A percentile compares a stretch with the other conserved stretches of the same genome.
Conservation (phyloP, 139 green algal species). For the Chlorella ohadii region DNA sequence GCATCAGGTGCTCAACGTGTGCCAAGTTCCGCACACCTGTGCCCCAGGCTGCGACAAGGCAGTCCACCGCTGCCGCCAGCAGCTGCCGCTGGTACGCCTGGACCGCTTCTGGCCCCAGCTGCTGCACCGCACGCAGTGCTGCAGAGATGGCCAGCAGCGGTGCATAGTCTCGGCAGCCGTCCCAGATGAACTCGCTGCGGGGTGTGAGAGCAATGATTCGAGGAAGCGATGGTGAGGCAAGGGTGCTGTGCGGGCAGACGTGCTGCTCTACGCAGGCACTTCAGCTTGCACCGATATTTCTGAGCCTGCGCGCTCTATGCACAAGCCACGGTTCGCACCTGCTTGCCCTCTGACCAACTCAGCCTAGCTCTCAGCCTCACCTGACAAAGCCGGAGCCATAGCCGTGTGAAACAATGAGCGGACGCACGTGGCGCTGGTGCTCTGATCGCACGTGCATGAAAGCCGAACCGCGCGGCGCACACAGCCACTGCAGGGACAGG, state of each 20-base stretch:
- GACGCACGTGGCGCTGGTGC: slow-evolving; percentile 45
- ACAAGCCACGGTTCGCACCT: too few species aligned
- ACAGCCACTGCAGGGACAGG: slow-evolving; percentile 57
- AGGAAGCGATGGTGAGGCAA: too few species aligned
- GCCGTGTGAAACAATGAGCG: slow-evolving; percentile 65
- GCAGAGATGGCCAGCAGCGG: slow-evolving; percentile 65
- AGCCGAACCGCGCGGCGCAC: slow-evolving; percentile 62
- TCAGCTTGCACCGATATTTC: too few species aligned
- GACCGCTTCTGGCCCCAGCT: slow-evolving; percentile 27
- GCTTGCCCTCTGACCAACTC: too few species aligned
- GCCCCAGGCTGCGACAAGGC: slow-evolving; percentile 1
- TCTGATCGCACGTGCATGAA: slow-evolving; percentile 58
- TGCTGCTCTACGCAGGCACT: too few species aligned
- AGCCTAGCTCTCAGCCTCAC: too few species aligned
- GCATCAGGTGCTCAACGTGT: too few species aligned
- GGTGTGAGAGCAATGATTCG: too few species aligned
- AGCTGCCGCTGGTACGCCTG: slow-evolving; percentile 50
- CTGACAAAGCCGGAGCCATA: slow-evolving; percentile 17
- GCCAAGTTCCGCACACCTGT: slow-evolving; percentile 26
- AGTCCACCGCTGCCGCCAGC: slow-evolving; percentile 15
- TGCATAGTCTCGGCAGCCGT: slow-evolving; percentile 72
- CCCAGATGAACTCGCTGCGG: slow-evolving; percentile 70
- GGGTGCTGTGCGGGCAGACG: too few species aligned
- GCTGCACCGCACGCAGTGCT: slow-evolving; percentile 57
- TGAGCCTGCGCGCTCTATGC: too few species aligned